Base-by-base conservation (phyloP, 192 early-diverging fungal genomes). In the Linnemannia exigua region DNA sequence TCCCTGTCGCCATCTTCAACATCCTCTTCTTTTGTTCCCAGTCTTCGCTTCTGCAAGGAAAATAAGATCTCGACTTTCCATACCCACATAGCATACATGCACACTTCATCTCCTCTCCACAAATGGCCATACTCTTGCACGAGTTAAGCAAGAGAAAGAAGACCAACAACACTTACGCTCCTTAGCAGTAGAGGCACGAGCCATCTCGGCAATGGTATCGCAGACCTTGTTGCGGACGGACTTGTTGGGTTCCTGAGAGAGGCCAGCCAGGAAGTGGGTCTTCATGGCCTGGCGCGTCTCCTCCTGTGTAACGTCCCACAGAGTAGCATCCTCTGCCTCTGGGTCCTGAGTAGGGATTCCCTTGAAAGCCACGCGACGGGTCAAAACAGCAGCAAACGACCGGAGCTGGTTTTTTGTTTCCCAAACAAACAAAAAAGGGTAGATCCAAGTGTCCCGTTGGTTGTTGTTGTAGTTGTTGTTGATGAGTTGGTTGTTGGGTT, bases 151-250 rank as follows among this genome's bases (percentile, higher is more conserved):
- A 73, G 20, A 28, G 47, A 66, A 46, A 35, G 61, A 69, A 54
- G 17, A 48, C 8, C 38, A n/a, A 46, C 50, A 38, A 76, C 50
- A 89, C 89, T 87, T 78, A 92, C 91, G 89, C 66, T 87, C 89
- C 77, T 89, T 90, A 67, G 77, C 52, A 15, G 89, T 78, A 51
- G 89, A 87, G 72, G 91, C 90, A 82, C 92, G 93, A 77, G 95
- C 93, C 66, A 99, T 91, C 81, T 99, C 97, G 20, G 98, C 89
- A 84, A 98, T 95, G 33, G 97, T 95, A 88, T 99, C 98, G 85
- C 95, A 96, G 67, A 99, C 91, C 90, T 99, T 99, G 88, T 97
- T 94, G 54, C 97, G 93, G 35, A 96, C 94, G 16, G 89, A 89
- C 76, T 89, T 83, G 72, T 93, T 94, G 31, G 89, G 88, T 87